Conservation (phyloP, 495 filamentous ascomycete species). For the Penicillium macrosclerotiorum region DNA sequence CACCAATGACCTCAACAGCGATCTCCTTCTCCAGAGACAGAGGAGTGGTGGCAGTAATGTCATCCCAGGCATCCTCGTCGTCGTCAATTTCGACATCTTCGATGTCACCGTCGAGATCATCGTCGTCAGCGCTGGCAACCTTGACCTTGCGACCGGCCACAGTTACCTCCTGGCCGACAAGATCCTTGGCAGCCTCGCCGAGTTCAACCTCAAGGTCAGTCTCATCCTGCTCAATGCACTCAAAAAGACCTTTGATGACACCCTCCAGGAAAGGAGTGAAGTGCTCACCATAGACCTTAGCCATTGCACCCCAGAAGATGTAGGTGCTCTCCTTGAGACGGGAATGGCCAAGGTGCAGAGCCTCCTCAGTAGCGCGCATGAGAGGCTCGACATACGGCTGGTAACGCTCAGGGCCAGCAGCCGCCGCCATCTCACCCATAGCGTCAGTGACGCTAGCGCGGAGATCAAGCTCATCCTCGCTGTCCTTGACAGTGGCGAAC, state of each 20-base stretch:
- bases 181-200: constrained; percentile 72
- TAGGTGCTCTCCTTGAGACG: constrained; percentile 92
- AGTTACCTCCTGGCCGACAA: constrained; percentile 72
- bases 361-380: constrained; percentile 90
- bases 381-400: constrained; percentile 84
- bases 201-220: constrained; percentile 78
- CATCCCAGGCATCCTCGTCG: constrained; percentile 82
- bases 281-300: constrained; percentile 89
- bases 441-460: constrained; percentile 86
- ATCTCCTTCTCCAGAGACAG: constrained; percentile 97
- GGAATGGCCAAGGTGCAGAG: constrained; percentile 82
- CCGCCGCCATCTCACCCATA: constrained; percentile 85
- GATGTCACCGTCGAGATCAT: constrained; percentile 54
- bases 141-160: constrained; percentile 82
- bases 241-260: constrained; percentile 80
- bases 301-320: constrained; percentile 91
- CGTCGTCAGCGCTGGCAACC: constrained; percentile 58
- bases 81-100: constrained; percentile 69
- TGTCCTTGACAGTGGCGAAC: constrained; percentile 83
- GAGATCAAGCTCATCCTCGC: constrained; percentile 84
- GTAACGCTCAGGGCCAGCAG: constrained; percentile 84
- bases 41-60: constrained; percentile 74
- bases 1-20: constrained; percentile 89
- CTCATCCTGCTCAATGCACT: constrained; percentile 86
- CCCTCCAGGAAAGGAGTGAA: constrained; percentile 84